Base-by-base conservation (phyloP, 352 stramenopile genomes). In the Globisporangium spiculum region DNA sequence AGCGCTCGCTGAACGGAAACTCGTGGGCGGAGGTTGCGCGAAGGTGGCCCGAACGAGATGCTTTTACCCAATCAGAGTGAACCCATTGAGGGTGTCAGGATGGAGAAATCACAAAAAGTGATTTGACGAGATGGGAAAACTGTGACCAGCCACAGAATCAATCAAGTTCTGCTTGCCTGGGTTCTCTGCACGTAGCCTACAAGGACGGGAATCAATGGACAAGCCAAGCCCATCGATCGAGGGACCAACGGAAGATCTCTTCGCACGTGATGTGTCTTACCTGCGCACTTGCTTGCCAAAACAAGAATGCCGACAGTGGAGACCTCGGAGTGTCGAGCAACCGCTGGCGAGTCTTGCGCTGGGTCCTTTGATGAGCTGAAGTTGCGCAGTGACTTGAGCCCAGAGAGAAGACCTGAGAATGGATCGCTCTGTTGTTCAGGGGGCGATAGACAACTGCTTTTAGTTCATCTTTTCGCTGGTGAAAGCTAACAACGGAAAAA, bases 1-100 rank as follows among this genome's bases (percentile, higher is more conserved):
- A 34, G 56, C 18, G n/a, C 50, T 56, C 27, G n/a, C 50, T 56
- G 50, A 65, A 55, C 24, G 34, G 60, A 66, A 58, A 41, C 46
- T 30, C 16, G 26, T 46, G 48, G 10, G n/a, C 4, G 46, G 16
- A 65, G 38, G 60, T 65, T 65, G 36, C 38, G 38, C 44, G 48
- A 57, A 65, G 60, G 60, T 66, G 10, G 60, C 60, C 16, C 44
- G 20, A 52, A 24, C 18, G 44, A 52, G 44, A 24, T 52, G 44
- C 44, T 52, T 52, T 52, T 24, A 18, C 44, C 44, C 44, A 52
- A 52, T 52, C 44, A 52, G 60, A 55, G 46, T 52, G 48, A 57
- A 48, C n/a, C 57, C 32, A 24, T 20, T 20, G 4, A 46, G 14
- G 16, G 5, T 50, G 16, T 50, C 44, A 50, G 18, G 16, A 18